Evolutionary conservation across 1,139 yeast species (phyloP).

Genomic region (Kurtzmaniella natalensis): DNA sequence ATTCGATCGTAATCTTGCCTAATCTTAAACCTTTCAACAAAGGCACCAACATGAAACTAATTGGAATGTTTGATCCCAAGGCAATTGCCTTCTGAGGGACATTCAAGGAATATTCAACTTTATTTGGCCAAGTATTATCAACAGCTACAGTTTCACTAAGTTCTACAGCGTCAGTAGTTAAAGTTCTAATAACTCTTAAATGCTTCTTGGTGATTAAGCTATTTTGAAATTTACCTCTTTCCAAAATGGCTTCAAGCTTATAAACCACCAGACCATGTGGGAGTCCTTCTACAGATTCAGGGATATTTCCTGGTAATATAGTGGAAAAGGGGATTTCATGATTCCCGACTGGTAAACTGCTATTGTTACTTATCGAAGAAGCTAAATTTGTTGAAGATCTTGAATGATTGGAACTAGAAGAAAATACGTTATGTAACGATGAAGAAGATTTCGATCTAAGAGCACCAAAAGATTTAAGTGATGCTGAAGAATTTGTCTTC

Average conservation of each 20-base stretch:
- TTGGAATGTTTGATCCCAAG: conserved; percentile 74
- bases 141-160: conserved; percentile 89
- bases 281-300: conserved; percentile 88
- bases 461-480: conserved; percentile 30
- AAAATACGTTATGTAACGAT: conserved; percentile 17
- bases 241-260: conserved; percentile 73
- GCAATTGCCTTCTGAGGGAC: conserved; percentile 89
- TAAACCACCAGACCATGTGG: conserved; percentile 82
- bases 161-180: conserved; percentile 85
- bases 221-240: conserved; percentile 73
- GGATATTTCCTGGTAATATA: conserved; percentile 76
- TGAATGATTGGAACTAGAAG: conserved; percentile 13
- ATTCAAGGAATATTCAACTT: conserved; percentile 84
- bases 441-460: conserved; percentile 30
- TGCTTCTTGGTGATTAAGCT: conserved; percentile 67
- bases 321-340: conserved; percentile 90
- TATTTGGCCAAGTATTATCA: conserved; percentile 94
- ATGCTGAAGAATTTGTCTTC: conserved; percentile 28
- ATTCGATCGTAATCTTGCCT: conserved; percentile 63
- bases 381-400: conserved; percentile 12
- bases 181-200: conserved; percentile 79
- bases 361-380: conserved; percentile 18
- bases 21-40: conserved; percentile 73
- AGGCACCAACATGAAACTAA: conserved; percentile 73
- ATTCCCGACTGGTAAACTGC: conserved; percentile 62